Evolutionary conservation across 2,329 filamentous ascomycete genomes (phyloP), one percentile per base, ranked within the genome.

Genomic region (Arthrinium puccinioides): DNA sequence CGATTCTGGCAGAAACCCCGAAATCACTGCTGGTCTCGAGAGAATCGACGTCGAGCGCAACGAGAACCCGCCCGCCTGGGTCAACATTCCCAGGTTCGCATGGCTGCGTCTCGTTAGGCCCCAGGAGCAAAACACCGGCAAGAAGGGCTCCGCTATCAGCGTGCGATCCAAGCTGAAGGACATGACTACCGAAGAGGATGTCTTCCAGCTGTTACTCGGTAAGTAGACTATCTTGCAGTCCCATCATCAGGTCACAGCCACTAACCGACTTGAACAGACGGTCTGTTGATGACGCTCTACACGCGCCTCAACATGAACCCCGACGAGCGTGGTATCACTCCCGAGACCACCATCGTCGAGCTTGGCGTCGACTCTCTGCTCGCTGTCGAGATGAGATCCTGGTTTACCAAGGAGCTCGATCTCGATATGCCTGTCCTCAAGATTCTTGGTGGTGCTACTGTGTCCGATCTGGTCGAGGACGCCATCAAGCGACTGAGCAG

Each of bases 371-470:
- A 60, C 36, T 55, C 55, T 0, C 39, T 62, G 8, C 42, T 59
- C 0, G 56, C 56, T n/a, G 54, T 59, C 3, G 52, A 54, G 55
- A 61, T 66, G 3, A 62, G 69, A 1, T 51, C 62, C 3, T 76
- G 70, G 70, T 67, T 73, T 40, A 26, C 63, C n/a, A 67, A 68
- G 37, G 53, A 66, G 25, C 31, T 72, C 0, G 42, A 63, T 0
- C 49, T 63, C 0, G 63, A 73, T 31, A 57, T 74, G 1, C 63
- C 67, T 0, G 60, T 72, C 2, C 51, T 73, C 4, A 66, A 67
- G 39, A 44, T 57, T 7, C 28, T 56, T 0, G 47, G 51, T 0
- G 44, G 46, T 20, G 27, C 40, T 2, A 42, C 48, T 3, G 28
- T 30, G 4, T 11, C 25, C 25, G 25, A 27, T 14, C 25, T 27